These are phyloP conservation scores for Naganishia vishniacii DNA, from an alignment of 768 basidiomycete genomes.

Conservation along the genomic window DNA sequence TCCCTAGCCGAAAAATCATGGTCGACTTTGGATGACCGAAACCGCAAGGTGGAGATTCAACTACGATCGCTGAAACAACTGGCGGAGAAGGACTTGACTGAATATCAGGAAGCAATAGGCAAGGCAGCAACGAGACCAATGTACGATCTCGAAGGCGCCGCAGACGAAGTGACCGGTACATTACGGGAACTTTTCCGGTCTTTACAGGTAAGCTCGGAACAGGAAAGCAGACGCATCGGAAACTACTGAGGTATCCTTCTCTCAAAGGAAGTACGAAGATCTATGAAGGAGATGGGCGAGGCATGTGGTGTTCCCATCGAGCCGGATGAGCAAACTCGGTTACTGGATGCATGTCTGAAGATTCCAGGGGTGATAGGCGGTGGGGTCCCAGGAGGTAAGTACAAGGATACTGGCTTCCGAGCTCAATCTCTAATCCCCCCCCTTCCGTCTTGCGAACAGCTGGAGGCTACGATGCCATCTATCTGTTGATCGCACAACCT, in stretches of 20 bases:
- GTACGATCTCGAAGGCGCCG: too few relatives aligned
- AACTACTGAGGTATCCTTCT: background rate
- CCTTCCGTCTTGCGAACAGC: constrained; percentile 63
- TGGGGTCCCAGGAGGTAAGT: constrained; percentile 89
- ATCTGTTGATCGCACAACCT: constrained; percentile 68
- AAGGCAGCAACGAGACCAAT: background rate
- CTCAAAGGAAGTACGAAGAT: constrained; percentile 64
- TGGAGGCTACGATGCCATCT: constrained; percentile 94
- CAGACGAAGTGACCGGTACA: background rate
- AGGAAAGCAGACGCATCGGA: background rate
- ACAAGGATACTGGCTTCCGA: background rate
- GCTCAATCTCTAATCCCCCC: background rate
- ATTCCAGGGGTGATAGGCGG: constrained; percentile 84
- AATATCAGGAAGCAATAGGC: constrained; percentile 11
- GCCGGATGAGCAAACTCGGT: constrained; percentile 73
- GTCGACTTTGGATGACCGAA: constrained; percentile 30
- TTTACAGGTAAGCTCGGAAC: constrained; percentile 1
- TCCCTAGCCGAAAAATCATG: constrained; percentile 23
- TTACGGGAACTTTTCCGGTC: background rate
- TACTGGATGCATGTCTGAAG: constrained; percentile 68
- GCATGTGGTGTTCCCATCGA: constrained; percentile 78
- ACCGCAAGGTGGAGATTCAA: constrained; percentile 29
- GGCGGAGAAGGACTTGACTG: constrained; percentile 27
- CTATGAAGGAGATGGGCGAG: constrained; percentile 80
- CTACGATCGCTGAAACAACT: constrained; percentile 31